These are phyloP conservation scores for Suillus ampliporus DNA, from an alignment of 768 basidiomycete genomes.

Conservation along the genomic window DNA sequence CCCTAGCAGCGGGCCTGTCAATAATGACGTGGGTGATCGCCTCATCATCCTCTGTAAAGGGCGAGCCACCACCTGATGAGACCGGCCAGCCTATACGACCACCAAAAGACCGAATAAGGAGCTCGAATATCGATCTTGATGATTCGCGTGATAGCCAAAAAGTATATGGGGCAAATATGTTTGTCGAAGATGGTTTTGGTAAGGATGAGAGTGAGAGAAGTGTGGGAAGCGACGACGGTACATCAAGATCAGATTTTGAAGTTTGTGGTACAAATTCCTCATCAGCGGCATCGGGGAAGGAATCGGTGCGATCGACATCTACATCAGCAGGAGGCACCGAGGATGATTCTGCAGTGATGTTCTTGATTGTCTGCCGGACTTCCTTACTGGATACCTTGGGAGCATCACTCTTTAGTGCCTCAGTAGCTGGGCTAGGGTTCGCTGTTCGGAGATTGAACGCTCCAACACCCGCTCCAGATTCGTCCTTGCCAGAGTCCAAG, in stretches of 20 bases:
- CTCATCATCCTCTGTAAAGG: conserved; percentile 76
- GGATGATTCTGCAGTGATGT: conserved; percentile 37
- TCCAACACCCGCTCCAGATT: conserved; percentile 84
- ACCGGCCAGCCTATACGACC: conserved; percentile 90
- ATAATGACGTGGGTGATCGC: conserved; percentile 95
- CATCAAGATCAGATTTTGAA: conserved; percentile 55
- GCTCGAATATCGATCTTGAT: conserved; percentile 91
- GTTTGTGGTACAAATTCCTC: conserved; percentile 75
- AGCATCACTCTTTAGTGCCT: conserved; percentile 19
- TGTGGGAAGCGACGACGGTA: conserved; percentile 62
- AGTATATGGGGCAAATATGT: conserved; percentile 82
- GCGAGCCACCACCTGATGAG: conserved; percentile 82
- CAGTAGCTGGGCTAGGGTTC: conserved; percentile 30
- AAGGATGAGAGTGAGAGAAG: conserved; percentile 67
- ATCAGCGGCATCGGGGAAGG: conserved; percentile 36
- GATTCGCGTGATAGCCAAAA: conserved; percentile 96
- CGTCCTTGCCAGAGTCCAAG: conserved; percentile 81
- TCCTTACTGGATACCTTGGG: conserved; percentile 60
- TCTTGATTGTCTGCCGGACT: conserved; percentile 55
- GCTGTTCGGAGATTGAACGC: conserved; percentile 78
- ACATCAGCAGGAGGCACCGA: conserved; percentile 39
- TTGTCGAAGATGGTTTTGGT: conserved; percentile 59
- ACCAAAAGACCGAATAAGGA: conserved; percentile 89
- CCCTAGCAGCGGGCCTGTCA: conserved; percentile 75
- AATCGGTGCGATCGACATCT: conserved; percentile 42